Conservation (phyloP, 257 asterid species). For the Ballota nigra region DNA sequence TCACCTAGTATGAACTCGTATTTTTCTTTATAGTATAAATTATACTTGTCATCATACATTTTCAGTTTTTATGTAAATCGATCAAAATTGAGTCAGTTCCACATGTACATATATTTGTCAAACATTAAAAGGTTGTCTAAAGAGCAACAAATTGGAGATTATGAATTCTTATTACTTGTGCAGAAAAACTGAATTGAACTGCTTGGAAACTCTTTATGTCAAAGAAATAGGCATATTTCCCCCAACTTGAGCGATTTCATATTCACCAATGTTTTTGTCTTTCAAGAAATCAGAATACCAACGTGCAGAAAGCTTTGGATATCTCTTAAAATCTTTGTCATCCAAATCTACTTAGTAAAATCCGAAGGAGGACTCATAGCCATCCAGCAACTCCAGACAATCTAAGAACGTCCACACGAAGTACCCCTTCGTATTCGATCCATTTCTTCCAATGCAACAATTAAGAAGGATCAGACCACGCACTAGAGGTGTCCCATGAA, state of each 20-base stretch:
- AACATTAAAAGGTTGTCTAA: too few relatives aligned
- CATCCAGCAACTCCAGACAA: slow-evolving; percentile 37
- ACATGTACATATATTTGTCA: too few relatives aligned
- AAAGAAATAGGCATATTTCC: neutral
- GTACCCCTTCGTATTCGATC: slow-evolving; percentile 37
- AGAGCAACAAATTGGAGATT: too few relatives aligned
- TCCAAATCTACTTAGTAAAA: slow-evolving; percentile 48
- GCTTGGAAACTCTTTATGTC: neutral
- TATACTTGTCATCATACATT: too few relatives aligned
- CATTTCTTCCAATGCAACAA: slow-evolving; percentile 29
- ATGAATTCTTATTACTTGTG: too few relatives aligned
- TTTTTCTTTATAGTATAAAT: too few relatives aligned
- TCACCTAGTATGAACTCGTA: too few relatives aligned
- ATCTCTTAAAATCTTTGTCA: slow-evolving; percentile 34
- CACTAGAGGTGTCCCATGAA: neutral
- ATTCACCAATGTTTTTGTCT: slow-evolving; percentile 21
- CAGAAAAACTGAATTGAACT: too few relatives aligned
- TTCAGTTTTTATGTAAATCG: too few relatives aligned
- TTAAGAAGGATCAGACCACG: neutral
- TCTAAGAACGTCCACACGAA: slow-evolving; percentile 42
- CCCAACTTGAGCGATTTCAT: slow-evolving; percentile 6
- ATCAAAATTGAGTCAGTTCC: too few relatives aligned
- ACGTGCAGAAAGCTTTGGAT: slow-evolving; percentile 34
- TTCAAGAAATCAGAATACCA: slow-evolving; percentile 38
- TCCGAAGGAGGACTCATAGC: slow-evolving; percentile 32